phyloP scores from a whole-genome alignment of 1,284 basidiomycete genomes.

The Neonothopanus nambi region DNA sequence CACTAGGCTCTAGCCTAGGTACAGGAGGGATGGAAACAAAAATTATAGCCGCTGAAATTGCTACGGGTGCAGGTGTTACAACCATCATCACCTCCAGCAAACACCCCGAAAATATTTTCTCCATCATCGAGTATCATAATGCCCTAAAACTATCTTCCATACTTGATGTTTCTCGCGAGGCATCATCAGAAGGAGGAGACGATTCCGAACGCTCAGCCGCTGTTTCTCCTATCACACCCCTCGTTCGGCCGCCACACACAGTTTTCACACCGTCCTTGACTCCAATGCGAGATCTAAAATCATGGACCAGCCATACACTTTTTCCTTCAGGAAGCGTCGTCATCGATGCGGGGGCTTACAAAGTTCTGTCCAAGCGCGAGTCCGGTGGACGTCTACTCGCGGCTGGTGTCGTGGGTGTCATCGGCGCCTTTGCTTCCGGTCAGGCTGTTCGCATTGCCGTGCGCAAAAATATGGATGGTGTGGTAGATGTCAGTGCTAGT shows the following conservation, averaged over 20 bases:
- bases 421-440: slow-evolving; percentile 89
- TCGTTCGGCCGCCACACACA: slow-evolving; percentile 76
- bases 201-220: slow-evolving; percentile 25
- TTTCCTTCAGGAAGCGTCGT: slow-evolving; percentile 86
- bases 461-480: slow-evolving; percentile 32
- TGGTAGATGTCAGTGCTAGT: slow-evolving; percentile 17
- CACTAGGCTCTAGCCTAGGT: slow-evolving; percentile 89
- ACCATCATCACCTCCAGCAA: slow-evolving; percentile 90
- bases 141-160: slow-evolving; percentile 33
- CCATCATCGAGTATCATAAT: slow-evolving; percentile 79
- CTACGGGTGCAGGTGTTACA: slow-evolving; percentile 93
- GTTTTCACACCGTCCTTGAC: slow-evolving; percentile 77
- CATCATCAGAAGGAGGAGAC: slow-evolving; percentile 34
- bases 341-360: slow-evolving; percentile 88
- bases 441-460: slow-evolving; percentile 91
- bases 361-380: slow-evolving; percentile 81
- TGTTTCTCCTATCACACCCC: slow-evolving; percentile 9
- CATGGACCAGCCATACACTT: slow-evolving; percentile 94
- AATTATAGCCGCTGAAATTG: slow-evolving; percentile 96
- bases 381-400: slow-evolving; percentile 90
- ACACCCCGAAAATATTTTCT: slow-evolving; percentile 76
- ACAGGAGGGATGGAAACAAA: slow-evolving; percentile 99
- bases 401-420: slow-evolving; percentile 86
- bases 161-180: slow-evolving; percentile 21
- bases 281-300: slow-evolving; percentile 88